Evolutionary conservation across 2,329 filamentous ascomycete genomes (phyloP), one percentile per base, ranked within the genome.

Genomic region (Hirsutella rhossiliensis): DNA sequence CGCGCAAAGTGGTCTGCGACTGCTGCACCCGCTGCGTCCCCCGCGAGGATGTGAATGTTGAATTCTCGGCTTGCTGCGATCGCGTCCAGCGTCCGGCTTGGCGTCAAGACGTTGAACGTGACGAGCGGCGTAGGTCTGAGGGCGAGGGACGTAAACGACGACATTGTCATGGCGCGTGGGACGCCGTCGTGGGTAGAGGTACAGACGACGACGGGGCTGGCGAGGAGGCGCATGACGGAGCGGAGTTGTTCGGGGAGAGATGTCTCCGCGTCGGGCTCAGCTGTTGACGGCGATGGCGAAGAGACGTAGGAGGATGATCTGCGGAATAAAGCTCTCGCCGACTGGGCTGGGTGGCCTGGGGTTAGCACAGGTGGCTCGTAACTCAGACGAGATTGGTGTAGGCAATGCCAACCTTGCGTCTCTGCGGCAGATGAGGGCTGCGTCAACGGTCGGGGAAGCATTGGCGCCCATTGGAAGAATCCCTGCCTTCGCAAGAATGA

Each of bases 91-190:
- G 75, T 78, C 12, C 71, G 67, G 54, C 73, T 77, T 18, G 75
- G 75, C 27, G 69, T 65, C 20, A 67, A 67, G 41, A 79, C 65
- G 59, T 79, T 79, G 63, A 80, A 78, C 0, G 68, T 71, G 7
- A 80, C 59, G 11, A 73, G 61, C 1, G 75, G 74, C 23, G 59
- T 64, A 0, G 75, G 74, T n/a, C 55, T 50, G 17, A 78, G 63
- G 15, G 71, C 67, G 23, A 80, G 59, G 0, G 73, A 76, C 3
- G 75, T 75, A 48, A 80, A 71, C 2, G 74, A 78, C 7, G 76
- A 78, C 64, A 78, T 74, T 29, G 76, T 78, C 68, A 79, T 75
- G 40, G 68, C 75, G 29, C 69, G 65, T 6, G 68, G 55, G 36
- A 53, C 43, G 47, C 57, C 19, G 29, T 55, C 49, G 31, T 62